Evolutionary conservation across 139 green algal species (phyloP).

Genomic region (Closterium sp.): DNA sequence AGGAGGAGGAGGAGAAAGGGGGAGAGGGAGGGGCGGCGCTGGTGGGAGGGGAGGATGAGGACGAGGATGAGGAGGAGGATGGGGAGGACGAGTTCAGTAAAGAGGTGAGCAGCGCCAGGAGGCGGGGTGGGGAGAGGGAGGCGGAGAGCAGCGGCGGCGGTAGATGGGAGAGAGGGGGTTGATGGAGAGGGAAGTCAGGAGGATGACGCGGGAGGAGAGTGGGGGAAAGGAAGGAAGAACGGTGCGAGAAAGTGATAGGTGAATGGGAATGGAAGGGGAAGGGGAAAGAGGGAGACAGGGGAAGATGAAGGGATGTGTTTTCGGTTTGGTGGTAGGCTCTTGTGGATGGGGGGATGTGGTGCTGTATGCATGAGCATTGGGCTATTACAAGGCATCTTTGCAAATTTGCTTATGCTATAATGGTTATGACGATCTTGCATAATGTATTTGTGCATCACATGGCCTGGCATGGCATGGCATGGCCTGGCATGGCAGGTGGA

Average conservation of each 20-base stretch:
- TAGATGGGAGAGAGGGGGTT: not conserved
- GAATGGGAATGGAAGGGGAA: not conserved
- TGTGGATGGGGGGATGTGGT: not conserved
- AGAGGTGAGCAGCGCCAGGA: constrained; percentile 14
- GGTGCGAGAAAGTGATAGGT: too few relatives aligned
- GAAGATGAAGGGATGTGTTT: not conserved
- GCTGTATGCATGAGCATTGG: not conserved
- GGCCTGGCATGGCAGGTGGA: constrained; percentile 20
- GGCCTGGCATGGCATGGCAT: constrained; percentile 1
- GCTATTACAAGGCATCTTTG: too few relatives aligned
- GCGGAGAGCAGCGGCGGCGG: not conserved
- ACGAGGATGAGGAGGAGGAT: constrained; percentile 40
- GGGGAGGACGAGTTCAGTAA: constrained; percentile 35
- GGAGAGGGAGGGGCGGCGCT: not conserved
- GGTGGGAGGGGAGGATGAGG: constrained; percentile 20
- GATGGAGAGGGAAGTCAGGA: not conserved
- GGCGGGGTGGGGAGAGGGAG: not conserved
- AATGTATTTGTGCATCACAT: too few relatives aligned
- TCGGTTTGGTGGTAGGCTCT: not conserved
- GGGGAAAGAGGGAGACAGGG: not conserved
- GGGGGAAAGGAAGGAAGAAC: too few relatives aligned
- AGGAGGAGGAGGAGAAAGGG: constrained; percentile 24
- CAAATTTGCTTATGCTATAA: too few relatives aligned
- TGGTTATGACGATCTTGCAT: too few relatives aligned
- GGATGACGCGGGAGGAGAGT: too few relatives aligned